Conservation (phyloP, 495 filamentous ascomycete species). For the Tricharina praecox region DNA sequence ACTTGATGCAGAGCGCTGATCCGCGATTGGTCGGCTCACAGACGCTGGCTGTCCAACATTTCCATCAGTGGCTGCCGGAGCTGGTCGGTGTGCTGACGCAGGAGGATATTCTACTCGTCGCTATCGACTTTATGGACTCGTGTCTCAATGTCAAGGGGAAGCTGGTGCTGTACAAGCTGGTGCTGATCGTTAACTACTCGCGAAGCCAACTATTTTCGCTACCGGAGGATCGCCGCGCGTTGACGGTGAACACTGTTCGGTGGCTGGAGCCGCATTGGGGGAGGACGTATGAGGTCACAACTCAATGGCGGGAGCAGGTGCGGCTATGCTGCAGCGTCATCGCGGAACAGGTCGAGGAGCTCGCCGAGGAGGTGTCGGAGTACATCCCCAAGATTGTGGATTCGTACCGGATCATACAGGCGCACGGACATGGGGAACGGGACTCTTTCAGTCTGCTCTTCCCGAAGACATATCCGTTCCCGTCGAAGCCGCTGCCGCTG, state of each 20-base stretch:
- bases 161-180: constrained; percentile 81
- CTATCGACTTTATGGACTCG: constrained; percentile 83
- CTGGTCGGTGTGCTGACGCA: constrained; percentile 56
- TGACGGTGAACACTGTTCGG: constrained; percentile 65
- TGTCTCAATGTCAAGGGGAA: constrained; percentile 79
- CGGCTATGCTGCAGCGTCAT: constrained; percentile 82
- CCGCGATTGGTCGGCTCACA: constrained; percentile 82
- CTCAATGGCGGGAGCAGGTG: constrained; percentile 85
- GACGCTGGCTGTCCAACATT: constrained; percentile 88
- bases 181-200: constrained; percentile 80
- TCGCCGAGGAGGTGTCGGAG: constrained; percentile 63
- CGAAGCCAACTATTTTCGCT: constrained; percentile 61
- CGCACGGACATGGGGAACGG: constrained; percentile 35
- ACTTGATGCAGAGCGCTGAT: constrained; percentile 69
- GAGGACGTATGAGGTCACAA: constrained; percentile 47
- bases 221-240: constrained; percentile 50
- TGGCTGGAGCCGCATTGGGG: constrained; percentile 97
- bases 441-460: constrained; percentile 70
- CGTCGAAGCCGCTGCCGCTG: constrained; percentile 49
- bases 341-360: constrained; percentile 58
- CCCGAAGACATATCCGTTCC: constrained; percentile 80
- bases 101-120: constrained; percentile 78
- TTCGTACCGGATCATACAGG: constrained; percentile 64
- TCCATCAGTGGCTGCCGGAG: constrained; percentile 90
- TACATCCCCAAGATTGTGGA: constrained; percentile 83